Conservation (phyloP, 176 grass and related monocot species). For the Dactylis glomerata region DNA sequence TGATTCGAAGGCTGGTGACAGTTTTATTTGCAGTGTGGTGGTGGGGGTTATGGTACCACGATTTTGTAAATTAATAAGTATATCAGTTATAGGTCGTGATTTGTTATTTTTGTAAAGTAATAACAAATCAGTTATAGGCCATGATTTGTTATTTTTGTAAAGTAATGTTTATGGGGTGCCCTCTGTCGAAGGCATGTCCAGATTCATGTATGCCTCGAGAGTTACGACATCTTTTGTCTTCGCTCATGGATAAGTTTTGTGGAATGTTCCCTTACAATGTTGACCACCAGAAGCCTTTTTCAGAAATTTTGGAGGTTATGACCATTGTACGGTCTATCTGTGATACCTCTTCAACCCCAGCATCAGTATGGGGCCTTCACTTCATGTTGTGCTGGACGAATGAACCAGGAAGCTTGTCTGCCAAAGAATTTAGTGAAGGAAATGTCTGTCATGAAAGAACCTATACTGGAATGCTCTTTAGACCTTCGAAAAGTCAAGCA, state of each 20-base stretch:
- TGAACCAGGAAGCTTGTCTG: background rate
- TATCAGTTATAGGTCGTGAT: constrained; percentile 45
- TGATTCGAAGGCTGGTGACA: constrained; percentile 26
- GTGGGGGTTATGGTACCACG: constrained; percentile 25
- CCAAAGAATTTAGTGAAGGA: constrained; percentile 32
- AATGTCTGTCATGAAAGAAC: background rate
- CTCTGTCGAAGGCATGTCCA: background rate
- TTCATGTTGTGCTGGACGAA: too few species aligned
- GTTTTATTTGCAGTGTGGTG: constrained; percentile 25
- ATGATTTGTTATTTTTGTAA: constrained; percentile 34
- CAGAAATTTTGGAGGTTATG: background rate
- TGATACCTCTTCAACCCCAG: background rate
- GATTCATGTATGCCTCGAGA: constrained; percentile 13
- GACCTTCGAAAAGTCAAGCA: background rate
- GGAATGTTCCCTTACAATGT: background rate
- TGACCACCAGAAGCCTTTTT: background rate
- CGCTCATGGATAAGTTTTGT: background rate
- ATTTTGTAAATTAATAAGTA: constrained; percentile 40
- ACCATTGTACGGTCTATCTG: background rate
- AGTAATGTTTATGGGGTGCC: background rate
- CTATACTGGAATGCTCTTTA: constrained; percentile 24
- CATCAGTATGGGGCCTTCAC: too few species aligned
- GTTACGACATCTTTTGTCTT: background rate
- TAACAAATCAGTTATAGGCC: constrained; percentile 38
- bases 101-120: constrained; percentile 44